Evolutionary conservation across 2,329 filamentous ascomycete species (phyloP).

Genomic region (Daldinia sp.): DNA sequence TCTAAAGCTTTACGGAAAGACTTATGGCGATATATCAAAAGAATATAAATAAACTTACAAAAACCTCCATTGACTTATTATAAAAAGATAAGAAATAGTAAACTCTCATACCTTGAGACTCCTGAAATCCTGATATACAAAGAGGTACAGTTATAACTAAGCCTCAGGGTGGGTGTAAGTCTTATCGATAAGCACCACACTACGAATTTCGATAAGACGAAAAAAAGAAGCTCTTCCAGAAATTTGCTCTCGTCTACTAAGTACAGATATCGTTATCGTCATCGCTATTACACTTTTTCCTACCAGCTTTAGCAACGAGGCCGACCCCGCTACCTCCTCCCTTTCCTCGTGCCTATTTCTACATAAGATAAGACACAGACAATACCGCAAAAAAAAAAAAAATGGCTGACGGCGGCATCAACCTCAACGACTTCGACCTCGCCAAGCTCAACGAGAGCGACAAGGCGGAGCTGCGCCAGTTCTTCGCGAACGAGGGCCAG

Average conservation of each 20-base stretch:
- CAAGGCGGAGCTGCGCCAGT: conserved; percentile 88
- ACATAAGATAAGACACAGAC: background rate
- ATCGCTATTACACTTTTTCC: background rate
- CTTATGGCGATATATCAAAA: background rate
- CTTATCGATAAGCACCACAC: conserved; percentile 27
- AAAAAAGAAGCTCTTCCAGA: conserved; percentile 12
- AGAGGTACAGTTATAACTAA: background rate
- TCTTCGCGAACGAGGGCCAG: conserved; percentile 86
- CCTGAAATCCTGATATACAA: background rate
- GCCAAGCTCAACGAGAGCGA: conserved; percentile 81
- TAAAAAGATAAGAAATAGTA: background rate
- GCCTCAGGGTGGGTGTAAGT: background rate
- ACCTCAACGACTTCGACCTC: conserved; percentile 67
- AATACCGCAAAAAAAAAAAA: background rate
- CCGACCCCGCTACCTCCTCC: background rate
- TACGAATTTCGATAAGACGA: conserved; percentile 17
- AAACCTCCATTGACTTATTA: background rate
- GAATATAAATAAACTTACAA: background rate
- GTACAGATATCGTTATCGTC: conserved; percentile 22
- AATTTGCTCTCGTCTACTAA: too few species aligned
- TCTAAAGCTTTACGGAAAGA: too few species aligned
- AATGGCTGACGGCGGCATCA: conserved; percentile 48
- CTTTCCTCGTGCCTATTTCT: background rate
- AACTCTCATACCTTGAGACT: background rate
- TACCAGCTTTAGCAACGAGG: background rate